These are phyloP conservation scores for Termitomyces sp. DNA, from an alignment of 768 basidiomycete species.

Conservation along the genomic window DNA sequence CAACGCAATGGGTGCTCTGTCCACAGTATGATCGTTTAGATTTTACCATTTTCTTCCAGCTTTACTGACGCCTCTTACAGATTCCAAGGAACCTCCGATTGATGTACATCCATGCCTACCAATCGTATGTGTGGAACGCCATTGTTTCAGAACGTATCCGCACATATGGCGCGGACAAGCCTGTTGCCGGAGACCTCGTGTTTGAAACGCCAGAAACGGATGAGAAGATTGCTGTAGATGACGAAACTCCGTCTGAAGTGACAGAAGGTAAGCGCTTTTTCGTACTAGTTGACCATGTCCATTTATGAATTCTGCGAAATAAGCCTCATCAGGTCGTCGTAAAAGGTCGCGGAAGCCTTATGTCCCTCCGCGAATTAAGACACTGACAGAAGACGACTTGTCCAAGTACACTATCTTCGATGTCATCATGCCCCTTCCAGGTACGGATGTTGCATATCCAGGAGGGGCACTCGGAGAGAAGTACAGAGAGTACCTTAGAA, in stretches of 20 bases:
- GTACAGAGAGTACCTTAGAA: conserved; percentile 73
- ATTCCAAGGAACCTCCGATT: conserved; percentile 92
- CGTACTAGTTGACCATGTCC: neutral
- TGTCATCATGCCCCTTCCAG: conserved; percentile 96
- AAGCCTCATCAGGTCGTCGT: conserved; percentile 18
- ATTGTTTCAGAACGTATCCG: conserved; percentile 92
- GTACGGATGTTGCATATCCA: conserved; percentile 91
- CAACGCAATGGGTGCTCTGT: conserved; percentile 84
- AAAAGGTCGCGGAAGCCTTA: conserved; percentile 48
- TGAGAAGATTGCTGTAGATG: conserved; percentile 26
- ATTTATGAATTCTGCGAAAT: conserved; percentile 13
- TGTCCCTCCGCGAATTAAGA: conserved; percentile 67
- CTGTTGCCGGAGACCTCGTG: conserved; percentile 89
- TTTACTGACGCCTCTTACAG: conserved; percentile 30
- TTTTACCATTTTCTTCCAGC: conserved; percentile 1
- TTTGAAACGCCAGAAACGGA: conserved; percentile 45
- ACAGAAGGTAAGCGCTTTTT: conserved; percentile 18
- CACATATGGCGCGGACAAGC: conserved; percentile 63
- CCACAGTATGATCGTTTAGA: conserved; percentile 47
- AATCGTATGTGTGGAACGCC: conserved; percentile 98
- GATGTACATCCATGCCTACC: conserved; percentile 99
- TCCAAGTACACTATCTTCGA: conserved; percentile 86
- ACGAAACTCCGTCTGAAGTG: conserved; percentile 23
- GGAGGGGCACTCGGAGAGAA: conserved; percentile 82
- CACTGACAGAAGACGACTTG: conserved; percentile 71